These are phyloP conservation scores for Sarocladiaceae sp. DNA, from an alignment of 2,329 filamentous ascomycete species.

Conservation along the genomic window DNA sequence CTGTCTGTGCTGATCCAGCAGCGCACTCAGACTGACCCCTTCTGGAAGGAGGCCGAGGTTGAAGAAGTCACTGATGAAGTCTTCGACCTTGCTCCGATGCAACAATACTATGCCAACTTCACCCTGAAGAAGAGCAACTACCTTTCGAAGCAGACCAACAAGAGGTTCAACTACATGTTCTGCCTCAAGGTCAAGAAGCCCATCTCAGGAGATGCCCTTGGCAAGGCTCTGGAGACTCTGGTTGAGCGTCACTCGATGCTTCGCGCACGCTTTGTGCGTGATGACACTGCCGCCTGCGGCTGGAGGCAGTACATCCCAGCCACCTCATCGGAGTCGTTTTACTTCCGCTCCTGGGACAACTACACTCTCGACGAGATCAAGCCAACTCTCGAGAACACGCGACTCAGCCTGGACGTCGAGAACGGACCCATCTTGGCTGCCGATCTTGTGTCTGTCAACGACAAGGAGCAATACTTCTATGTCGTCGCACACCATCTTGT, in stretches of 20 bases:
- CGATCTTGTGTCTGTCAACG: slow-evolving; percentile 2
- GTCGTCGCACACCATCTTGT: slow-evolving; percentile 30
- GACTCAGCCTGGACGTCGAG: slow-evolving; percentile 16
- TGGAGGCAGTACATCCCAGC: slow-evolving; percentile 20
- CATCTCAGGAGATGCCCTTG: slow-evolving; percentile 13
- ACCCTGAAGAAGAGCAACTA: slow-evolving; percentile 17
- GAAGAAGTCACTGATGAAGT: slow-evolving; percentile 18
- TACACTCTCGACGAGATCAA: too few species aligned
- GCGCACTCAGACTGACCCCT: neutral
- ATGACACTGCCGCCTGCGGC: neutral
- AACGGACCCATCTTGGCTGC: slow-evolving; percentile 18
- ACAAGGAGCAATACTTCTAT: slow-evolving; percentile 19
- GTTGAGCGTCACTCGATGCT: slow-evolving; percentile 29
- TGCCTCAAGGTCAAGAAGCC: slow-evolving; percentile 23
- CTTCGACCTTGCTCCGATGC: slow-evolving; percentile 37
- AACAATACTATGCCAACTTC: slow-evolving; percentile 34
- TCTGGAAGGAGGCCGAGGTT: neutral
- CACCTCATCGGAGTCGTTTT: slow-evolving; percentile 15
- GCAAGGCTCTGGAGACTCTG: slow-evolving; percentile 18
- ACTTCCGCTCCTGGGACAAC: slow-evolving; percentile 13
- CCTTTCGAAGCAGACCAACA: slow-evolving; percentile 25
- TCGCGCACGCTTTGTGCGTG: slow-evolving; percentile 23
- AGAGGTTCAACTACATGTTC: slow-evolving; percentile 41
- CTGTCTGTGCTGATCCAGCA: slow-evolving; percentile 14
- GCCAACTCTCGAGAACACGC: slow-evolving; percentile 16